A percentile compares a stretch with the other conserved stretches of the same genome.
phyloP scores from a whole-genome alignment of 805 yeast genomes.

The Sungouiella blattae region DNA sequence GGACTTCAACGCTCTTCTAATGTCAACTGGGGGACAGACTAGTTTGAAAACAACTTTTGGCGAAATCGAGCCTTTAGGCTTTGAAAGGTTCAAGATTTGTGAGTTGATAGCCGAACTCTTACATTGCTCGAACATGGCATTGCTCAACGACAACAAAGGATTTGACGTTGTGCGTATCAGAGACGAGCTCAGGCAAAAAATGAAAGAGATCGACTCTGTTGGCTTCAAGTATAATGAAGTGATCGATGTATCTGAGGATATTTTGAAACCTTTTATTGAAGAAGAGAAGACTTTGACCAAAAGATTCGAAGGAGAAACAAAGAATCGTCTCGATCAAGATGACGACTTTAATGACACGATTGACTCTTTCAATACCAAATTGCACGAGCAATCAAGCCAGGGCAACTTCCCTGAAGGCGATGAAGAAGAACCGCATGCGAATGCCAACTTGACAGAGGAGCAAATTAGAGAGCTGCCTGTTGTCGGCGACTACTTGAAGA shows the following conservation, averaged over 20 bases:
- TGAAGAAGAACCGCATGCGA: constrained; percentile 42
- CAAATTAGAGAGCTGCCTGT: constrained; percentile 41
- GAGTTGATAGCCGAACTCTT: constrained; percentile 45
- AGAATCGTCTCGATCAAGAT: constrained; percentile 8
- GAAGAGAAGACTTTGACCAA: constrained; percentile 16
- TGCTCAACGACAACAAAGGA: constrained; percentile 43
- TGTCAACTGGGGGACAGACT: constrained; percentile 17
- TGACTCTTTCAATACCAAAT: constrained; percentile 32
- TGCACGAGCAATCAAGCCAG: constrained; percentile 21
- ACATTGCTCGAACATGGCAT: constrained; percentile 47
- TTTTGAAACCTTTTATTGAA: constrained; percentile 13
- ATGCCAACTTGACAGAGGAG: constrained; percentile 41
- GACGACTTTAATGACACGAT: constrained; percentile 30
- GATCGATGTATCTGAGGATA: constrained; percentile 30
- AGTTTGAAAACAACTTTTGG: constrained; percentile 25
- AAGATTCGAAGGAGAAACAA: constrained; percentile 14
- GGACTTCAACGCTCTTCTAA: constrained; percentile 35
- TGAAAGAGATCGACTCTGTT: constrained; percentile 42
- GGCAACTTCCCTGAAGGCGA: constrained; percentile 25
- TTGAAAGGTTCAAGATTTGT: constrained; percentile 44
- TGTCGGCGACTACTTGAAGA: constrained; percentile 42
- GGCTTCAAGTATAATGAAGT: constrained; percentile 45
- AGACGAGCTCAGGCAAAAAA: constrained; percentile 34
- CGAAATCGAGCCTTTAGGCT: constrained; percentile 39
- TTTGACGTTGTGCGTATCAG: constrained; percentile 37